Percentiles rank a stretch among this genome's conserved stretches.
Conservation (phyloP, 306 rosid genomes). For the Cucurbita pepo region DNA sequence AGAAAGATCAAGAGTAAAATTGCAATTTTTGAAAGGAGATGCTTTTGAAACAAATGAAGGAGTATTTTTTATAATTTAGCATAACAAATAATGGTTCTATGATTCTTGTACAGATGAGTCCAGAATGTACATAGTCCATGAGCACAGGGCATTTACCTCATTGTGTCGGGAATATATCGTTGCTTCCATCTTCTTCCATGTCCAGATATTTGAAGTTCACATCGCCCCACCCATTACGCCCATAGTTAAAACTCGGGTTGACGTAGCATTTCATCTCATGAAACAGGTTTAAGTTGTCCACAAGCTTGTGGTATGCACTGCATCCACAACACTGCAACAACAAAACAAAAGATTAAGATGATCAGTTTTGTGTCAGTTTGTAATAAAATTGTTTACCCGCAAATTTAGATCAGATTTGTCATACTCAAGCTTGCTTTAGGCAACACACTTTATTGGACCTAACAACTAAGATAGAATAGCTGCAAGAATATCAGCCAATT, state of each 20-base stretch:
- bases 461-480: neutral
- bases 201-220: conserved; percentile 50
- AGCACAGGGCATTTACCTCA: conserved; percentile 19
- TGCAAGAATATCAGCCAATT: neutral
- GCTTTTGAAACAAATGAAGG: too few relatives aligned
- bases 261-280: conserved; percentile 83
- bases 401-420: neutral
- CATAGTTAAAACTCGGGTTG: conserved; percentile 59
- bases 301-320: conserved; percentile 87
- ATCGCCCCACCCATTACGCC: conserved; percentile 58
- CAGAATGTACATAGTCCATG: conserved; percentile 21
- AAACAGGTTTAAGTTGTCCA: conserved; percentile 85
- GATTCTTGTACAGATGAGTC: conserved; percentile 9
- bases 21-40: too few relatives aligned
- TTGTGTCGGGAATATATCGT: conserved; percentile 37
- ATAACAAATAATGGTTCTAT: neutral
- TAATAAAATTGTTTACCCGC: neutral
- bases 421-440: neutral
- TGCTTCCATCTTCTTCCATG: conserved; percentile 22
- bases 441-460: neutral
- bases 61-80: too few relatives aligned
- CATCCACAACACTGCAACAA: conserved; percentile 74
- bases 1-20: too few relatives aligned
- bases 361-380: neutral
- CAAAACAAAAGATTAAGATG: neutral